Conservation (phyloP, 2,329 filamentous ascomycete genomes). For the Cadophora luteo-olivacea region DNA sequence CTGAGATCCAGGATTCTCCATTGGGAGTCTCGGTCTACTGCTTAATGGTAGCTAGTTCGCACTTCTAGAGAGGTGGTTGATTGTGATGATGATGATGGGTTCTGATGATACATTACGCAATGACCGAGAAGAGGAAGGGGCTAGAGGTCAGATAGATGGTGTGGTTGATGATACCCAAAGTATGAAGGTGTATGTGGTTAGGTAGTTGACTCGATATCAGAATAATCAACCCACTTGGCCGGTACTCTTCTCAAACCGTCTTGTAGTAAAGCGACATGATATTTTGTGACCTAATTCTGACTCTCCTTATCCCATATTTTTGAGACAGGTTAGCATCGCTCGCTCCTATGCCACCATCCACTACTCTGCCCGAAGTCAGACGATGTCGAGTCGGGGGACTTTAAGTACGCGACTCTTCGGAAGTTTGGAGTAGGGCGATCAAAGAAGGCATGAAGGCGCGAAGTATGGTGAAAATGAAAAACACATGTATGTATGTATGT, state of each 20-base stretch:
- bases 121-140: background rate
- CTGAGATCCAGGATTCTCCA: background rate
- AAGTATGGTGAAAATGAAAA: no score
- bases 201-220: background rate
- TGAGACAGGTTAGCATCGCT: no score
- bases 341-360: no score
- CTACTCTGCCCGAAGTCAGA: no score
- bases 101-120: background rate
- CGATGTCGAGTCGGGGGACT: no score
- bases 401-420: no score
- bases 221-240: slow-evolving; percentile 3
- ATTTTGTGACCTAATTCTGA: background rate
- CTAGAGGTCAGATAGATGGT: background rate
- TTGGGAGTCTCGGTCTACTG: background rate
- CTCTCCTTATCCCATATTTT: no score
- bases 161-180: background rate
- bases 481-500: no score
- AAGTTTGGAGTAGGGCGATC: no score
- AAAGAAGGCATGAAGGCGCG: no score
- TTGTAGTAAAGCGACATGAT: background rate
- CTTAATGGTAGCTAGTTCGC: background rate
- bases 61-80: slow-evolving; percentile 2
- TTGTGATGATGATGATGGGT: background rate
- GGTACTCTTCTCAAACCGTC: background rate
- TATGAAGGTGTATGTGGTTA: background rate